A percentile compares a stretch with the other conserved stretches of the same genome.
These are phyloP conservation scores for Cercis canadensis DNA, from an alignment of 306 rosid species.

Conservation along the genomic window DNA sequence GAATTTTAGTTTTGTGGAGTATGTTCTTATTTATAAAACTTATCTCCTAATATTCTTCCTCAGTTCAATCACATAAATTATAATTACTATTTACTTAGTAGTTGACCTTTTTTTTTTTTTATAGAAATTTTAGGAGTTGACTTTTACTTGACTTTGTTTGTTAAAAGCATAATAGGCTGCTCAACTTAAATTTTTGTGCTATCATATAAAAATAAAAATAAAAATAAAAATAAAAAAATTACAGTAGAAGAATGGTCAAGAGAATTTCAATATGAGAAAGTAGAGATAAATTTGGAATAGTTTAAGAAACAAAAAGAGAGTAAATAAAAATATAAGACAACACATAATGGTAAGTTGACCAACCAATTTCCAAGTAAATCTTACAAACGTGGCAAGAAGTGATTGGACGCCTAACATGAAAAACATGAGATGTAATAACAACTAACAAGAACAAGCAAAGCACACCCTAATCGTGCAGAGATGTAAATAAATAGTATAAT, in stretches of 20 bases:
- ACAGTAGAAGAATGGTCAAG: background rate
- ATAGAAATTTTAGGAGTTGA: too few species aligned
- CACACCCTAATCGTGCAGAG: background rate
- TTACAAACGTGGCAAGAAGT: conserved; percentile 31
- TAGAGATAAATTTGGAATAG: background rate
- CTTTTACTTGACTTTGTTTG: too few species aligned
- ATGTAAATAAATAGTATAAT: conserved; percentile 28
- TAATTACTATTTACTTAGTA: too few species aligned
- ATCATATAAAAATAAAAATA: too few species aligned
- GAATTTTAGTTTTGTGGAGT: too few species aligned
- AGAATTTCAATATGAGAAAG: background rate
- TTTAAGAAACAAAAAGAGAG: background rate
- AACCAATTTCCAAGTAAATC: background rate
- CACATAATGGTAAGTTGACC: background rate
- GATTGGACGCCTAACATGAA: background rate
- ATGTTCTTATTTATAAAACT: too few species aligned
- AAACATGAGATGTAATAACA: background rate
- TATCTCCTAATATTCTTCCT: too few species aligned
- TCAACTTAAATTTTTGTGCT: too few species aligned
- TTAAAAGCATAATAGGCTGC: too few species aligned
- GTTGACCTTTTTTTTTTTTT: too few species aligned
- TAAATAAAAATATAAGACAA: background rate
- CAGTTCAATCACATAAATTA: too few species aligned
- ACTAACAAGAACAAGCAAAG: background rate
- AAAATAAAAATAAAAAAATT: too few species aligned